These are phyloP conservation scores for Lumnitzera littorea DNA, from an alignment of 345 rosid species.

Conservation along the genomic window DNA sequence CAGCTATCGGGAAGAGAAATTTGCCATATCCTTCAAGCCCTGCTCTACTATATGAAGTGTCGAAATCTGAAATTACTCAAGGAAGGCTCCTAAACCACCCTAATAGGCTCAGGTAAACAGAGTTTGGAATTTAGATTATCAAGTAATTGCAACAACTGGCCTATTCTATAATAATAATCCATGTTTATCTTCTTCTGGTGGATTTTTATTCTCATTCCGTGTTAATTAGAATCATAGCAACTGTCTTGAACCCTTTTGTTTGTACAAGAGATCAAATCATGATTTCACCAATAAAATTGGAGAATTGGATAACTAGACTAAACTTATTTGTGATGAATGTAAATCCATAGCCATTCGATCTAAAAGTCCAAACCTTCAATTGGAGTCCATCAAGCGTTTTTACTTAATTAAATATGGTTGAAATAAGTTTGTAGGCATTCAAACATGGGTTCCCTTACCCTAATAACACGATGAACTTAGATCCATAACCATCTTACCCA, in stretches of 20 bases:
- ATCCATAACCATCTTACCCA: too few species aligned
- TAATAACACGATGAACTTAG: too few species aligned
- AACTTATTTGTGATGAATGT: neutral
- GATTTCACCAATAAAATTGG: too few species aligned
- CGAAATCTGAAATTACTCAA: constrained; percentile 4
- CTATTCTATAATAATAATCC: too few species aligned
- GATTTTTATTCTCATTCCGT: neutral
- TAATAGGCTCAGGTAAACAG: constrained; percentile 23
- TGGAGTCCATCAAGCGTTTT: too few species aligned
- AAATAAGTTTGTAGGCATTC: too few species aligned
- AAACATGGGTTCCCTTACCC: too few species aligned
- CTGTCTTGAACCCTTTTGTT: neutral
- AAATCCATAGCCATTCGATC: neutral
- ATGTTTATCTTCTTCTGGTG: neutral
- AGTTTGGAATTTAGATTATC: too few species aligned
- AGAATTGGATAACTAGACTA: too few species aligned
- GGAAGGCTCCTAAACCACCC: constrained; percentile 34
- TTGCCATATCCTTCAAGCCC: constrained; percentile 23
- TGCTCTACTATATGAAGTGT: constrained; percentile 17
- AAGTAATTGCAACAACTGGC: too few species aligned
- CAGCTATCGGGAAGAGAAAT: constrained; percentile 29
- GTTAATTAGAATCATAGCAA: neutral
- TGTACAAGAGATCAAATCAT: neutral
- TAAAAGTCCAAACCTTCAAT: neutral
- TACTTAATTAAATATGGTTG: too few species aligned